Evolutionary conservation across 768 basidiomycete species (phyloP).

Genomic region (Tephrocybe sp.): DNA sequence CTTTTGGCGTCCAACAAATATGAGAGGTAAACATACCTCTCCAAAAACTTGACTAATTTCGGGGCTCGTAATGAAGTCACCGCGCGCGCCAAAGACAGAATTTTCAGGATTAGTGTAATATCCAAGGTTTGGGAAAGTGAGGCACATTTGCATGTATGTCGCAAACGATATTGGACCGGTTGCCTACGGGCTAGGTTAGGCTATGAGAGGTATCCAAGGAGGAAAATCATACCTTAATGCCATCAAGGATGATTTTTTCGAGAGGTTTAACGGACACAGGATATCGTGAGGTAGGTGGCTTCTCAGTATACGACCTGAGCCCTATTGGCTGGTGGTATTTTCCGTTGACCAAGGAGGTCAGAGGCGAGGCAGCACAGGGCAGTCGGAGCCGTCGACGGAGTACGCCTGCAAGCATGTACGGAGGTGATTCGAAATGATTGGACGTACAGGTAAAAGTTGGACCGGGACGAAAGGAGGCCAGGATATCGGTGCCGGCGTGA

Average conservation of each 20-base stretch:
- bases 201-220: background rate
- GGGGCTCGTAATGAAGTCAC: conserved; percentile 96
- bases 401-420: conserved; percentile 2
- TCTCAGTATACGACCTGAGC: conserved; percentile 12
- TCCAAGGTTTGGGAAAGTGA: conserved; percentile 85
- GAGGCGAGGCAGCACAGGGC: background rate
- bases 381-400: conserved; percentile 9
- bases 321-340: conserved; percentile 2
- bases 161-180: conserved; percentile 88
- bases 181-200: conserved; percentile 43
- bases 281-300: conserved; percentile 3
- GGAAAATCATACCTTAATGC: conserved; percentile 58
- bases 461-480: no score
- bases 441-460: no score
- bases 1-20: conserved; percentile 19
- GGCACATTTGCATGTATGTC: conserved; percentile 88
- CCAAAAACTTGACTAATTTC: conserved; percentile 97
- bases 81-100: conserved; percentile 77
- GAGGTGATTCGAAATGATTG: background rate
- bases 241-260: conserved; percentile 67
- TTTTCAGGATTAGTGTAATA: conserved; percentile 83
- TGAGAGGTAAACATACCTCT: conserved; percentile 60
- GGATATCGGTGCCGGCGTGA: conserved; percentile 21
- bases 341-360: background rate
- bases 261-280: conserved; percentile 35